These are phyloP conservation scores for Aureobasidium sp. DNA, from an alignment of 2,329 filamentous ascomycete species.

Conservation along the genomic window DNA sequence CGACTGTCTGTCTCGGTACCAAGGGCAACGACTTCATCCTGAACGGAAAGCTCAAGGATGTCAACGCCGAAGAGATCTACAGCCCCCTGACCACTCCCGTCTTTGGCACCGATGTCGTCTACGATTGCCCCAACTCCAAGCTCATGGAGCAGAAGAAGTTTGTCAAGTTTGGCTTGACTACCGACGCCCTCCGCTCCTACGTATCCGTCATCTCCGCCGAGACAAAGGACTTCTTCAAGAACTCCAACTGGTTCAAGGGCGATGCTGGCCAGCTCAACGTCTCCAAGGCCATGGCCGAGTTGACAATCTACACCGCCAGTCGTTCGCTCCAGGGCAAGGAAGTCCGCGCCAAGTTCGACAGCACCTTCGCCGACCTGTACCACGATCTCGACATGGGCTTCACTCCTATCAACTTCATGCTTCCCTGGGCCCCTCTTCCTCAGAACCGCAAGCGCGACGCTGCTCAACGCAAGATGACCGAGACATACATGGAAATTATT, in stretches of 20 bases:
- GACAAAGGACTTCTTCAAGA: slow-evolving; percentile 64
- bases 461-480: slow-evolving; percentile 71
- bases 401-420: slow-evolving; percentile 79
- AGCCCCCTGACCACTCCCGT: slow-evolving; percentile 61
- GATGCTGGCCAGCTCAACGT: slow-evolving; percentile 63
- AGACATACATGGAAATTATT: slow-evolving; percentile 77
- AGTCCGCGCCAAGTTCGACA: slow-evolving; percentile 72
- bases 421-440: slow-evolving; percentile 82
- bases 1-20: slow-evolving; percentile 74
- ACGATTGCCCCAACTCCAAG: slow-evolving; percentile 84
- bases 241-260: slow-evolving; percentile 50
- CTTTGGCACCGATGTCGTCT: slow-evolving; percentile 80
- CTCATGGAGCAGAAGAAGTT: slow-evolving; percentile 97
- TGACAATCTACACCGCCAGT: slow-evolving; percentile 85
- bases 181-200: slow-evolving; percentile 66
- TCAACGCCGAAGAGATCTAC: slow-evolving; percentile 87
- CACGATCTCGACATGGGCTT: slow-evolving; percentile 89
- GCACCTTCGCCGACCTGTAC: slow-evolving; percentile 71
- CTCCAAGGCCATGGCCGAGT: slow-evolving; percentile 67
- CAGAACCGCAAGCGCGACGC: slow-evolving; percentile 75
- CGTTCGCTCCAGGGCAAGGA: slow-evolving; percentile 78
- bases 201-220: slow-evolving; percentile 71
- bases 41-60: slow-evolving; percentile 82
- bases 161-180: slow-evolving; percentile 72
- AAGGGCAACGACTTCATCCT: slow-evolving; percentile 85